Percentiles rank a stretch among this genome's conserved stretches.
Conservation (phyloP, 1,139 yeast species). For the Nadsonia commutata region DNA sequence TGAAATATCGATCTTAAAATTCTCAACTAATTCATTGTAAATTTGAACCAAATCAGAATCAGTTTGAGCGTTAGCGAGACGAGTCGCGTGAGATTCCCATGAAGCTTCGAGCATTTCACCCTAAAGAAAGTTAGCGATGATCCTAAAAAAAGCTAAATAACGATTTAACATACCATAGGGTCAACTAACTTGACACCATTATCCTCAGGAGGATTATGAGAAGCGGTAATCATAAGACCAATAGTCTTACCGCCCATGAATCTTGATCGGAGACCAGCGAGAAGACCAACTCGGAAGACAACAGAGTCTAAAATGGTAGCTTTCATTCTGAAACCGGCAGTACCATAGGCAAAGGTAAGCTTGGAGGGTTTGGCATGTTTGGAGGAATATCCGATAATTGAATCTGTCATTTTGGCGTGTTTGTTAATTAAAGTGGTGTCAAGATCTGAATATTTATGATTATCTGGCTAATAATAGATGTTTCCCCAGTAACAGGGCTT, state of each 20-base stretch:
- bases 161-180: slow-evolving; percentile 29
- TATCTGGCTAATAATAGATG: no score
- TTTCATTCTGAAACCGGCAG: slow-evolving; percentile 88
- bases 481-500: no score
- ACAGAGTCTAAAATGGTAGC: slow-evolving; percentile 66
- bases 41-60: slow-evolving; percentile 23
- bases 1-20: slow-evolving; percentile 30
- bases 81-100: slow-evolving; percentile 80
- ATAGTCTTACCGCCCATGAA: slow-evolving; percentile 52
- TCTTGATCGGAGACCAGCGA: slow-evolving; percentile 73
- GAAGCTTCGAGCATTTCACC: slow-evolving; percentile 80
- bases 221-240: slow-evolving; percentile 86
- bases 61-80: slow-evolving; percentile 52
- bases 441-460: no score
- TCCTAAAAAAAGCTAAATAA: neutral
- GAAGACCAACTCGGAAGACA: slow-evolving; percentile 67
- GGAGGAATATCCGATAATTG: slow-evolving; percentile 6
- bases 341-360: slow-evolving; percentile 56
- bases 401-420: slow-evolving; percentile 2
- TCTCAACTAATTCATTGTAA: slow-evolving; percentile 20
- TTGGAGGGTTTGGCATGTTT: slow-evolving; percentile 34
- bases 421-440: no score
- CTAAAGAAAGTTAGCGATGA: slow-evolving; percentile 13
- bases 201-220: slow-evolving; percentile 90
- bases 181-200: slow-evolving; percentile 95